Evolutionary conservation across 2,329 filamentous ascomycete species (phyloP).

Genomic region (Lachnellula subtilissima): DNA sequence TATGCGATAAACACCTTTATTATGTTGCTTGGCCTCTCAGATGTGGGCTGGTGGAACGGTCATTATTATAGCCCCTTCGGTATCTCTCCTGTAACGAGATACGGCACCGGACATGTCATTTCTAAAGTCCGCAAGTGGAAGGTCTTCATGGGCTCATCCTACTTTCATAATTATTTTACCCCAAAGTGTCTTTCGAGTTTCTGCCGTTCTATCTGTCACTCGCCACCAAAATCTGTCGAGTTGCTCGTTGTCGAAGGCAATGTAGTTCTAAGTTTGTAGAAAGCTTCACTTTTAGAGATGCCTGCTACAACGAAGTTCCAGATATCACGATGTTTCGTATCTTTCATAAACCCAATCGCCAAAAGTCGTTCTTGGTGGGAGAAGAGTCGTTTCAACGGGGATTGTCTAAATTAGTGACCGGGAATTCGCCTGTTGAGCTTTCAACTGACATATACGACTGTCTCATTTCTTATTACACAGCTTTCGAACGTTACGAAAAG

Average conservation of each 20-base stretch:
- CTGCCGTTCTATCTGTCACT: neutral
- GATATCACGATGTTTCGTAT: neutral
- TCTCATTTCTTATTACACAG: neutral
- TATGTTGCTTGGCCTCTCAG: conserved; percentile 1
- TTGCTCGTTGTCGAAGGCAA: neutral
- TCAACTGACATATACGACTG: neutral
- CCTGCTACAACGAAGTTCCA: neutral
- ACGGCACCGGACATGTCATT: neutral
- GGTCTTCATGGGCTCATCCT: neutral
- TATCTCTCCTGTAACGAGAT: no score
- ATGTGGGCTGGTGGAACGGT: no score
- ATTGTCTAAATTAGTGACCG: no score
- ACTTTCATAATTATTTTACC: neutral
- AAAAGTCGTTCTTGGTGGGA: no score
- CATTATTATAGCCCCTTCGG: no score
- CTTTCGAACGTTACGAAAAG: neutral
- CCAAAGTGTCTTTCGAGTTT: neutral
- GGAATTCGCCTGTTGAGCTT: neutral
- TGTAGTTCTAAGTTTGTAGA: no score
- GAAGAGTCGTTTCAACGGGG: neutral
- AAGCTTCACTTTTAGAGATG: neutral
- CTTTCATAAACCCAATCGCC: no score
- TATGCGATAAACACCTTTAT: conserved; percentile 11
- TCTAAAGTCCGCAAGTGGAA: neutral
- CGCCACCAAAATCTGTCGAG: neutral